These are phyloP conservation scores for Scutellaria baicalensis DNA, from an alignment of 257 asterid species.

Conservation along the genomic window DNA sequence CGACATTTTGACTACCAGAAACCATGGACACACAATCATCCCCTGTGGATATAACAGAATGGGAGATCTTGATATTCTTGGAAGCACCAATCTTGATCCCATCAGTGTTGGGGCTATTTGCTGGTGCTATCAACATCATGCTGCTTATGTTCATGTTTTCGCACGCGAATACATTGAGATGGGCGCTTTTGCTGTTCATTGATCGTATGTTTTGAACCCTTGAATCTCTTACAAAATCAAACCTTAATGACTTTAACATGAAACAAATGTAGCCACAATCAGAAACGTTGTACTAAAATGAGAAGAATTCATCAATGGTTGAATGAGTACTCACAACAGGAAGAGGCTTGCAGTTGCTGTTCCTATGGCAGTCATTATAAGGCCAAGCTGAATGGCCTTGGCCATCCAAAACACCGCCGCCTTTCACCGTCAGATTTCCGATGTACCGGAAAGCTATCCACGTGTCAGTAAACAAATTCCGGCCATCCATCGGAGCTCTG, in stretches of 20 bases:
- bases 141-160: constrained; percentile 32
- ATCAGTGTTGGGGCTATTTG: constrained; percentile 72
- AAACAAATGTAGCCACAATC: neutral
- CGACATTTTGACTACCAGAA: constrained; percentile 45
- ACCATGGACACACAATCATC: constrained; percentile 78
- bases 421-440: constrained; percentile 26
- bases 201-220: constrained; percentile 35
- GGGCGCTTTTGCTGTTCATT: constrained; percentile 68
- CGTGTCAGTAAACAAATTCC: constrained; percentile 23
- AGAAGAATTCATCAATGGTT: too few species aligned
- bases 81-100: constrained; percentile 73
- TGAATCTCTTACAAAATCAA: constrained; percentile 50
- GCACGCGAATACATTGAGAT: constrained; percentile 56
- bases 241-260: constrained; percentile 40
- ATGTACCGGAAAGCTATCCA: constrained; percentile 57
- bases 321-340: constrained; percentile 31
- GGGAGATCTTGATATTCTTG: constrained; percentile 26
- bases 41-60: constrained; percentile 43
- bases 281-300: neutral
- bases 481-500: constrained; percentile 26
- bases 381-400: constrained; percentile 53
- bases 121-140: constrained; percentile 39
- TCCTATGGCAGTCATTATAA: constrained; percentile 41
- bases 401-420: constrained; percentile 61
- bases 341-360: constrained; percentile 32